A percentile compares a stretch with the other conserved stretches of the same genome.
Conservation (phyloP, 225 moss, liverwort and hornwort species). For the Neckera pumila region DNA sequence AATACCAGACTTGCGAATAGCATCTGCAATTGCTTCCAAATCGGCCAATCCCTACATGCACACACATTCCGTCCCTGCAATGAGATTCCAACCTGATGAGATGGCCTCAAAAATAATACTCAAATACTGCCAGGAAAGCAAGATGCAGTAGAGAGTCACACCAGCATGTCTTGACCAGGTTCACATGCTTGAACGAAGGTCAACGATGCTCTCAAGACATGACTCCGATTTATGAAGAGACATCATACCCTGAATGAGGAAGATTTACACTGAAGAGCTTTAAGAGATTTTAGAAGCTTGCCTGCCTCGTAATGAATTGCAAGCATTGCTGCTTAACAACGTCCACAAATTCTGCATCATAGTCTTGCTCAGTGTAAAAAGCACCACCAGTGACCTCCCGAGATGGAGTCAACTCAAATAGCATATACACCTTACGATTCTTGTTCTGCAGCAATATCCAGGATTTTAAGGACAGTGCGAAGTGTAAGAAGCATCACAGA, state of each 20-base stretch:
- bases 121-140: background rate
- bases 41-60: constrained; percentile 71
- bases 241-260: background rate
- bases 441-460: constrained; percentile 56
- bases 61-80: constrained; percentile 47
- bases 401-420: constrained; percentile 86
- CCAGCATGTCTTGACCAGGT: background rate
- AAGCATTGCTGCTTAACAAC: constrained; percentile 92
- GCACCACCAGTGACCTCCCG: constrained; percentile 95
- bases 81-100: constrained; percentile 41
- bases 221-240: background rate
- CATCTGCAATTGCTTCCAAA: constrained; percentile 83
- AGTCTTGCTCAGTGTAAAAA: constrained; percentile 94
- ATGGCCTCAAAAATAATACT: background rate
- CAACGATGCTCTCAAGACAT: background rate
- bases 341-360: constrained; percentile 91
- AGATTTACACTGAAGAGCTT: background rate
- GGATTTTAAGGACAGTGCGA: background rate
- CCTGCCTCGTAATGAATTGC: constrained; percentile 81
- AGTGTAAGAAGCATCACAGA: background rate
- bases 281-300: background rate
- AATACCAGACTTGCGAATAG: constrained; percentile 80
- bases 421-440: constrained; percentile 94
- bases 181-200: background rate
- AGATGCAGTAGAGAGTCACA: background rate